phyloP scores from a whole-genome alignment of 1,139 yeast genomes.

The Petasospora fabianii region DNA sequence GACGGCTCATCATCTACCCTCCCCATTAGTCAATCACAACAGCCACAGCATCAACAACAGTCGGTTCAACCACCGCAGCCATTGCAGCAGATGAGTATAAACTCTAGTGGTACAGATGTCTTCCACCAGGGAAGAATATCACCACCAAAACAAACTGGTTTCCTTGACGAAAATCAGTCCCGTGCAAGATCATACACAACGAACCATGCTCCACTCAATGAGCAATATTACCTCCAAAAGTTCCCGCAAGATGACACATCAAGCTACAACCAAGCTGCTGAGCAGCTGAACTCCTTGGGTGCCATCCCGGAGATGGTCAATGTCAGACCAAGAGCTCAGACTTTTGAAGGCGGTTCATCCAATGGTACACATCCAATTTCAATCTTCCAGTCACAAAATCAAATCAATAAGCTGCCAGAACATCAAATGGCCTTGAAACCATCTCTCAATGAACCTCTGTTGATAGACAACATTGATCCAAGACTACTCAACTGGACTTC shows the following conservation, averaged over 20 bases:
- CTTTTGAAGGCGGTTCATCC: constrained; percentile 30
- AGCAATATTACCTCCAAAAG: constrained; percentile 19
- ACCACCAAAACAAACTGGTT: constrained; percentile 13
- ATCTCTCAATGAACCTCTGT: constrained; percentile 31
- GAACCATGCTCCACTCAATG: constrained; percentile 22
- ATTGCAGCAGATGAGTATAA: constrained; percentile 1
- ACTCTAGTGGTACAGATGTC: constrained; percentile 2
- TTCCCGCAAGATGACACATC: constrained; percentile 11
- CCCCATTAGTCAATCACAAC: not conserved
- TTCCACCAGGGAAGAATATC: constrained; percentile 13
- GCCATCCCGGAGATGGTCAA: constrained; percentile 11
- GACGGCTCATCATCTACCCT: constrained; percentile 3
- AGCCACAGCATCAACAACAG: constrained; percentile 5
- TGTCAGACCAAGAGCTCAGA: constrained; percentile 40
- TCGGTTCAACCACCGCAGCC: constrained; percentile 3
- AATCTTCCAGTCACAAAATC: constrained; percentile 16
- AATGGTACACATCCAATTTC: constrained; percentile 18
- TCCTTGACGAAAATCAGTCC: constrained; percentile 15
- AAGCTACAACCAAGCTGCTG: not conserved
- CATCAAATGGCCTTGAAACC: constrained; percentile 2
- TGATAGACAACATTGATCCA: constrained; percentile 56
- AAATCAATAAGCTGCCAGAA: constrained; percentile 18
- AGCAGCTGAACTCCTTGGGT: constrained; percentile 1
- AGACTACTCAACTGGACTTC: constrained; percentile 49
- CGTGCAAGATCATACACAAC: constrained; percentile 49